Evolutionary conservation across 2,329 filamentous ascomycete species (phyloP).

Genomic region (Zymoseptoria ardabiliae): DNA sequence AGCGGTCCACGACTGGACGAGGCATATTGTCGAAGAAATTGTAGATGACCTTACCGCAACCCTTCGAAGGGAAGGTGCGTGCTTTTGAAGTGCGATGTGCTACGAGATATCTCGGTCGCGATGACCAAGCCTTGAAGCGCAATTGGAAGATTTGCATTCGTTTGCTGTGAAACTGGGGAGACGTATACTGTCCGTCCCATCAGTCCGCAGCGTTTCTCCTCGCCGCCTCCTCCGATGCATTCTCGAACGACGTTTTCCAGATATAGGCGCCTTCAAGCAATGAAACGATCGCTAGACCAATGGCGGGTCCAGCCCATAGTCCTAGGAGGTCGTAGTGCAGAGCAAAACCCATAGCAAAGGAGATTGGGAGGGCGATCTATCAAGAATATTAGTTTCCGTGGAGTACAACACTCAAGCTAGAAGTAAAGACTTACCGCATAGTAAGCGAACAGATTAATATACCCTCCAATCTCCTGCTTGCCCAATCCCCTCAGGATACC

Average conservation of each 20-base stretch:
- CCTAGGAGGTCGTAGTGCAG: conserved; percentile 70
- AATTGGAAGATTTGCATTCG: too few relatives aligned
- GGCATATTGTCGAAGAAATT: too few relatives aligned
- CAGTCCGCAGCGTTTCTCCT: conserved; percentile 41
- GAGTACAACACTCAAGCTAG: not conserved
- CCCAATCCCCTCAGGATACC: conserved; percentile 82
- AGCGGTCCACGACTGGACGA: too few relatives aligned
- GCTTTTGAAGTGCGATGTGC: too few relatives aligned
- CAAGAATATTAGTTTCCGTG: not conserved
- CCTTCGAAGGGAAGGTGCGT: too few relatives aligned
- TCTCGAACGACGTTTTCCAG: conserved; percentile 47
- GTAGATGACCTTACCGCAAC: too few relatives aligned
- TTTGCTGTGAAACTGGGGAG: too few relatives aligned
- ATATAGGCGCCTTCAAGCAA: conserved; percentile 52
- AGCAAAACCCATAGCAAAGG: conserved; percentile 69
- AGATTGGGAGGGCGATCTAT: conserved; percentile 69
- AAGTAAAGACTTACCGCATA: conserved; percentile 49
- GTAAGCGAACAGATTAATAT: conserved; percentile 78
- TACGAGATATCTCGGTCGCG: too few relatives aligned
- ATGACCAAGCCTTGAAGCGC: too few relatives aligned
- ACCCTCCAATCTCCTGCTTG: conserved; percentile 81
- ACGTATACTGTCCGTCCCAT: too few relatives aligned
- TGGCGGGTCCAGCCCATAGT: conserved; percentile 59
- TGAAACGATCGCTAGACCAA: conserved; percentile 60
- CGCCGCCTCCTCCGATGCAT: conserved; percentile 54